Percentiles rank a stretch among this genome's conserved stretches.
Evolutionary conservation across 1,284 basidiomycete species (phyloP).

Genomic region (Moniliophthora roreri): DNA sequence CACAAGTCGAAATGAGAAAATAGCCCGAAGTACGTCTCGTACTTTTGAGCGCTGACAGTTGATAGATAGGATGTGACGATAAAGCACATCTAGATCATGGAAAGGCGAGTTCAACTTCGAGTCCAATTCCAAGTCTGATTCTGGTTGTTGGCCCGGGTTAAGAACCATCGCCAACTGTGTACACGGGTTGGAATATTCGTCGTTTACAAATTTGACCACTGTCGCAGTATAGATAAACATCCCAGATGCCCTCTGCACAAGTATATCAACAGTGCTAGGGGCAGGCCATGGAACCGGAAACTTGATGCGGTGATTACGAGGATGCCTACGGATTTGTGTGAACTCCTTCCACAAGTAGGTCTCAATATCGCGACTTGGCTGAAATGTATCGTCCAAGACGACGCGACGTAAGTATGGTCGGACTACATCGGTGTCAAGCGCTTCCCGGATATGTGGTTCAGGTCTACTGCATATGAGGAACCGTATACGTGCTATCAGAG

Average conservation of each 20-base stretch:
- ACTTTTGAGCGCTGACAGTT: neutral
- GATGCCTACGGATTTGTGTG: neutral
- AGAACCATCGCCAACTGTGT: slow-evolving; percentile 23
- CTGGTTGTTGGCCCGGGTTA: no score
- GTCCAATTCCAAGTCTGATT: no score
- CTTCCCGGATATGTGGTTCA: slow-evolving; percentile 24
- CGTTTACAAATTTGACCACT: slow-evolving; percentile 25
- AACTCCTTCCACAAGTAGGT: neutral
- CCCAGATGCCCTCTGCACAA: slow-evolving; percentile 22
- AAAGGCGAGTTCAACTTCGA: slow-evolving; percentile 11
- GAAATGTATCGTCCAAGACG: neutral
- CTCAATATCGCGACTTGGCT: neutral
- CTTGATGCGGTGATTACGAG: neutral
- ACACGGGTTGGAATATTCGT: slow-evolving; percentile 19
- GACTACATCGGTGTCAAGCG: neutral
- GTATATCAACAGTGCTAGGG: slow-evolving; percentile 13
- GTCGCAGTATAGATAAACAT: slow-evolving; percentile 27
- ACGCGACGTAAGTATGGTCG: no score
- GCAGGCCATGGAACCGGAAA: slow-evolving; percentile 21
- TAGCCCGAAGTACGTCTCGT: neutral
- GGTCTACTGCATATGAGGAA: slow-evolving; percentile 26
- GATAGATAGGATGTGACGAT: neutral
- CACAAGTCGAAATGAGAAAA: neutral
- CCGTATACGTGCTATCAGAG: slow-evolving; percentile 8
- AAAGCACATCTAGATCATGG: slow-evolving; percentile 24